Evolutionary conservation across 176 grass and related monocot species (phyloP).

Genomic region (Pontederia crassipes): DNA sequence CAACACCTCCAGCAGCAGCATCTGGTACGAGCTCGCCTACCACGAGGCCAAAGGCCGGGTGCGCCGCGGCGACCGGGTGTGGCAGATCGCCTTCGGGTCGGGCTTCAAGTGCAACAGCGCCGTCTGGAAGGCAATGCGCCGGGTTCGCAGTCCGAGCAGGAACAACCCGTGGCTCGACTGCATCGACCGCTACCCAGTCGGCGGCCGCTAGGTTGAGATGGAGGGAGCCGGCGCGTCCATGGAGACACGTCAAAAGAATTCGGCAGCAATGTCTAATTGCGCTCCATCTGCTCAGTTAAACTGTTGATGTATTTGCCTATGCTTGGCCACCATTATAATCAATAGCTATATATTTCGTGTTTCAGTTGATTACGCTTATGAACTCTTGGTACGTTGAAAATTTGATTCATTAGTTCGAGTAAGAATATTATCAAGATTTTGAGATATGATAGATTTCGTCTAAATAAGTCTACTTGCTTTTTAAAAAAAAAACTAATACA

Average conservation of each 20-base stretch:
- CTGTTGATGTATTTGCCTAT: too few relatives aligned
- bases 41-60: constrained; percentile 79
- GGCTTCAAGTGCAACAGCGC: constrained; percentile 99
- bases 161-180: constrained; percentile 82
- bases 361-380: too few relatives aligned
- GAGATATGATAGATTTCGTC: too few relatives aligned
- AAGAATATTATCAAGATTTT: too few relatives aligned
- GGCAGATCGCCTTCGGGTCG: constrained; percentile 92
- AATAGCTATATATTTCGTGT: too few relatives aligned
- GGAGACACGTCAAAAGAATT: not conserved
- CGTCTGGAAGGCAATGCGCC: constrained; percentile 65
- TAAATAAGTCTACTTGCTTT: too few relatives aligned
- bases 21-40: constrained; percentile 93
- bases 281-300: not conserved
- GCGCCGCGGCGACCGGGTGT: constrained; percentile 73
- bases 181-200: constrained; percentile 52
- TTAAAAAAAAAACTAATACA: too few relatives aligned
- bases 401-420: too few relatives aligned
- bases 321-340: too few relatives aligned
- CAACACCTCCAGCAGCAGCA: constrained; percentile 85
- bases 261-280: not conserved
- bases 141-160: constrained; percentile 49
- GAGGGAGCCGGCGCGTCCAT: not conserved
- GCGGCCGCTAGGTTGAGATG: not conserved
- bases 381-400: too few relatives aligned